A percentile compares a stretch with the other conserved stretches of the same genome.
Conservation (phyloP, 257 asterid genomes). For the Dorcoceras hygrometricum region DNA sequence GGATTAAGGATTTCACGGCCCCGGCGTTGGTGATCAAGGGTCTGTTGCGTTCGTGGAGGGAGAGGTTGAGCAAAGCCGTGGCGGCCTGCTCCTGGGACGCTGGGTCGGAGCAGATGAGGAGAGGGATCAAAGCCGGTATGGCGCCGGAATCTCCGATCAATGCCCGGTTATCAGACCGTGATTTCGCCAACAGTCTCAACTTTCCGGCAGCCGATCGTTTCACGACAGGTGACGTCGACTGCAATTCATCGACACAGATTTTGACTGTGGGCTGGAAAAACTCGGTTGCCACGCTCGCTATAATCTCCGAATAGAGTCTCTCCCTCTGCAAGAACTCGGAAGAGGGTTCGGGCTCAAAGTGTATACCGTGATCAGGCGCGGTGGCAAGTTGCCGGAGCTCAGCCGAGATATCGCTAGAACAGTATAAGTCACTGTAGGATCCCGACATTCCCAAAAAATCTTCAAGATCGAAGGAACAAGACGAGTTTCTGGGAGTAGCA, state of each 20-base stretch:
- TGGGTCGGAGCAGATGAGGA: slow-evolving; percentile 56
- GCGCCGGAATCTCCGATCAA: slow-evolving; percentile 69
- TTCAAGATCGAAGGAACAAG: slow-evolving; percentile 7
- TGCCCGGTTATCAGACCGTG: slow-evolving; percentile 61
- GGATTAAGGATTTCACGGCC: slow-evolving; percentile 48
- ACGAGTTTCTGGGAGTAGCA: slow-evolving; percentile 10
- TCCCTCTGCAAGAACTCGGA: slow-evolving; percentile 51
- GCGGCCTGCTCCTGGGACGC: slow-evolving; percentile 64
- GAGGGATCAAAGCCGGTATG: slow-evolving; percentile 46
- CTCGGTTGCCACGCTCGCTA: slow-evolving; percentile 57
- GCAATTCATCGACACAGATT: slow-evolving; percentile 52
- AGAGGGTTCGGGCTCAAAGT: slow-evolving; percentile 35
- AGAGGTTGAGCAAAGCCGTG: slow-evolving; percentile 58
- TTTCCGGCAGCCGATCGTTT: slow-evolving; percentile 66
- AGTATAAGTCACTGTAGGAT: slow-evolving; percentile 47
- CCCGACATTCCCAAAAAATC: slow-evolving; percentile 41
- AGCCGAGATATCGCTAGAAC: slow-evolving; percentile 66
- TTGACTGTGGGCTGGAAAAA: slow-evolving; percentile 59
- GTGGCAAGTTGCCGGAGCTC: slow-evolving; percentile 56
- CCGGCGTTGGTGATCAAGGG: slow-evolving; percentile 37
- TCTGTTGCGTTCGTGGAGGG: slow-evolving; percentile 57
- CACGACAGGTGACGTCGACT: slow-evolving; percentile 46
- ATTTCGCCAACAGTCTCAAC: slow-evolving; percentile 51
- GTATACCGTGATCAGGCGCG: slow-evolving; percentile 19
- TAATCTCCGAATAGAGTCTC: slow-evolving; percentile 55